Evolutionary conservation across 306 rosid species (phyloP), one percentile per base, ranked within the genome.

Genomic region (Pueraria montana): DNA sequence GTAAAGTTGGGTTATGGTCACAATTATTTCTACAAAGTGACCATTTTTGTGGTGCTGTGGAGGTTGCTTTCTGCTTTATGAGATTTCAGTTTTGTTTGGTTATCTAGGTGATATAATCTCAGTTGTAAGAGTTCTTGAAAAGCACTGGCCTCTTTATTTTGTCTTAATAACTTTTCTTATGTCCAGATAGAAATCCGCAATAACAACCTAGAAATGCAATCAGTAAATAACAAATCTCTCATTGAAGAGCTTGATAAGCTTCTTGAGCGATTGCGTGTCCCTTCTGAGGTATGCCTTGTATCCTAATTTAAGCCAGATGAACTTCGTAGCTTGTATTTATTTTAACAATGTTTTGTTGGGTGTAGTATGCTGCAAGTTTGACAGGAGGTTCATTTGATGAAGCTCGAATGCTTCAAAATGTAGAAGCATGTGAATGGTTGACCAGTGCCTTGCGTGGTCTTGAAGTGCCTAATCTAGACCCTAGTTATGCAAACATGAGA

Each of bases 351-450:
- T 86, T 85, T 90, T 80, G 17, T 82, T 83, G 82, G 80, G 82
- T 88, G 81, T 69, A 96, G 99, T 91, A 92, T 87, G 97, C 97
- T 79, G 76, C 94, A 66, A 87, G 93, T 80, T 83, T 96, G 88
- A 94, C 97, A 5, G 99, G 98, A 80, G 98, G 97, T 83, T 86
- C 89, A 79, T 96, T 96, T 82, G 98, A 96, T 56, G 98, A 94
- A 87, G 97, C 97, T 18, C 84, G 91, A 46, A 96, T 96, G 94
- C 86, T 92, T 87, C 99, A 94, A 87, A 96, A 96, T 70, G 89
- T 96, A 32, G 99, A 96, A 90, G 98, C 98, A 18, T 96, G 99
- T 88, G 99, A 96, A 82, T 96, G 99, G 99, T 77, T 96, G 78
- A 88, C 97, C 76, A 89, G 84, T 71, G 97, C 99, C 88, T 85